Conservation (phyloP, 257 asterid genomes). For the Solanum pimpinellifolium region DNA sequence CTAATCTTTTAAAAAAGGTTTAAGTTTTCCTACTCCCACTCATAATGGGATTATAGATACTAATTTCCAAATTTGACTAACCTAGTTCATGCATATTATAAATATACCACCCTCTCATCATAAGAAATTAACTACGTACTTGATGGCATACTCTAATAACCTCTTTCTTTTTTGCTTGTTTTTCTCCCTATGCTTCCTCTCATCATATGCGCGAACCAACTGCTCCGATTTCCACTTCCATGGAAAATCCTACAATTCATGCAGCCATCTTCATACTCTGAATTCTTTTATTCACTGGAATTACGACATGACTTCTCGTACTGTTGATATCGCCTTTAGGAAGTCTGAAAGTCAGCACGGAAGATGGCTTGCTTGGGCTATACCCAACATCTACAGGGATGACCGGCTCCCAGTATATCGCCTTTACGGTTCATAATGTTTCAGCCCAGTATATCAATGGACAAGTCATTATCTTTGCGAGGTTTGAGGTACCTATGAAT, state of each 20-base stretch:
- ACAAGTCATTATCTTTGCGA: background rate
- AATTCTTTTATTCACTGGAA: background rate
- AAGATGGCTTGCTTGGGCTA: background rate
- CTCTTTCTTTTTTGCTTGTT: background rate
- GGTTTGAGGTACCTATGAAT: background rate
- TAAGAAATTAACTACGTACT: background rate
- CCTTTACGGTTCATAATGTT: background rate
- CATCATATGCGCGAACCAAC: background rate
- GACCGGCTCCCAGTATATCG: background rate
- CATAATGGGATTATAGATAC: background rate
- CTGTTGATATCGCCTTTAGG: background rate
- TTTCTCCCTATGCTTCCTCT: background rate
- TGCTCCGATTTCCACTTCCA: background rate
- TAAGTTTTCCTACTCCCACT: background rate
- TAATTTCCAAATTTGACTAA: background rate
- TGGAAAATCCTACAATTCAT: background rate
- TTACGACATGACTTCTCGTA: background rate
- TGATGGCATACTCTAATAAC: background rate
- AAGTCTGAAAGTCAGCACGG: background rate
- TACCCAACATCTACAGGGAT: conserved; percentile 1
- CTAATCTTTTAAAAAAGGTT: accelerated
- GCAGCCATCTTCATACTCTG: background rate
- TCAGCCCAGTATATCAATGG: background rate
- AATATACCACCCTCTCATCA: background rate
- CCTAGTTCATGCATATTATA: background rate